Base-by-base conservation (phyloP, 371 early-diverging fungal species). In the Mucor indicus region DNA sequence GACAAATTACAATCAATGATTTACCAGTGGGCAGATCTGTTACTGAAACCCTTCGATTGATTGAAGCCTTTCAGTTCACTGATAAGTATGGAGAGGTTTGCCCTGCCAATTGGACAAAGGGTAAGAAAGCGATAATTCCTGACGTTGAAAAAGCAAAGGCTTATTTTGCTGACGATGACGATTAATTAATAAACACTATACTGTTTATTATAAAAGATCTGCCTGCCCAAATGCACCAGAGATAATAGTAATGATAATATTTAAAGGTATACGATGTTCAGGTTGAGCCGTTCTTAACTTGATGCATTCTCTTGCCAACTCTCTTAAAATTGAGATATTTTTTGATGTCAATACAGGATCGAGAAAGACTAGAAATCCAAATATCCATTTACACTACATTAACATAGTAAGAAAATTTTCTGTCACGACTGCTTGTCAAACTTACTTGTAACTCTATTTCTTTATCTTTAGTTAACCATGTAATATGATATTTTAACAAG, bases 91-190 rank as follows among this genome's bases (percentile, higher is more conserved):
- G 80, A 48, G 77, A 80, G 29, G 80, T 80, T 10, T 92, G 93
- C 85, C 93, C 95, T 44, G 92, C 85, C 39, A 85, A 85, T 79
- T 96, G 95, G 95, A 67, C 75, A 56, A 84, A 83, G 67, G 95
- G 94, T 49, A 68, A 61, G 38, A 68, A 72, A 59, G 75, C 83
- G 51, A 79, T 81, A 58, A 81, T 79, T 67, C 83, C 91, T 32
- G 85, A 84, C 60, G 80, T 84, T 7, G 23, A 52, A 24, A 27
- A 39, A n/a, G 44, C 46, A 15, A 39, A 45, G 38, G 38, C 39
- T 1, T 53, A 45, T 31, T 53, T 53, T 16, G 38, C 19, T 12
- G 39, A 52, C 10, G 40, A 44, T 45, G 39, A 43, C 38, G 30
- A 29, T 29, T 29, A 29, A 29, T 29, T 29, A 29, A n/a, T 27